phyloP scores from a whole-genome alignment of 202 grass and related monocot species.

The Panicum virgatum region DNA sequence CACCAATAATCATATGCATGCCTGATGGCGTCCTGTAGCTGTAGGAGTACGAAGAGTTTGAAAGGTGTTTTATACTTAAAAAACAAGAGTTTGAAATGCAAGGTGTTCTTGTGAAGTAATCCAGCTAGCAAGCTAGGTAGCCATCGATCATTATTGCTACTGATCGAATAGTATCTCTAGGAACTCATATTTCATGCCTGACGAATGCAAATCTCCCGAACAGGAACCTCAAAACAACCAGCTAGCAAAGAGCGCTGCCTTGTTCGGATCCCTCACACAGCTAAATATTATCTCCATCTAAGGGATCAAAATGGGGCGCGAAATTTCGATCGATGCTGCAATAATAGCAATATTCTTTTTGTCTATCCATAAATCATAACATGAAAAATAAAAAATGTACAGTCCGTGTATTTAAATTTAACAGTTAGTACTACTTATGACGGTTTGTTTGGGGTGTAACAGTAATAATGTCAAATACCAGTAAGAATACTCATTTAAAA shows the following conservation, averaged over 20 bases:
- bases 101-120: not conserved
- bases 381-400: not conserved
- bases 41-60: not conserved
- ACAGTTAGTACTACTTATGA: slow-evolving; percentile 9
- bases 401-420: not conserved
- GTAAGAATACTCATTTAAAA: not conserved
- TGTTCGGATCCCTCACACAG: too few species aligned
- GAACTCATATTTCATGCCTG: slow-evolving; percentile 48
- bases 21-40: not conserved
- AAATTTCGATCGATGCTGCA: not conserved
- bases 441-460: not conserved
- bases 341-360: not conserved
- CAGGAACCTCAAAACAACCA: not conserved
- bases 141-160: not conserved
- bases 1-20: not conserved
- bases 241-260: not conserved
- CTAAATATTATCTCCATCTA: not conserved
- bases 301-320: not conserved
- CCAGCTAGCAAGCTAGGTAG: not conserved
- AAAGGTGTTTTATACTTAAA: too few species aligned
- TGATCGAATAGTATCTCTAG: not conserved
- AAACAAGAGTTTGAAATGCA: too few species aligned
- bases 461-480: not conserved
- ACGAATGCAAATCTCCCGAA: too few species aligned
- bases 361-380: not conserved